Evolutionary conservation across 2,329 filamentous ascomycete species (phyloP).

Genomic region (Endoconidiophora laricicola): DNA sequence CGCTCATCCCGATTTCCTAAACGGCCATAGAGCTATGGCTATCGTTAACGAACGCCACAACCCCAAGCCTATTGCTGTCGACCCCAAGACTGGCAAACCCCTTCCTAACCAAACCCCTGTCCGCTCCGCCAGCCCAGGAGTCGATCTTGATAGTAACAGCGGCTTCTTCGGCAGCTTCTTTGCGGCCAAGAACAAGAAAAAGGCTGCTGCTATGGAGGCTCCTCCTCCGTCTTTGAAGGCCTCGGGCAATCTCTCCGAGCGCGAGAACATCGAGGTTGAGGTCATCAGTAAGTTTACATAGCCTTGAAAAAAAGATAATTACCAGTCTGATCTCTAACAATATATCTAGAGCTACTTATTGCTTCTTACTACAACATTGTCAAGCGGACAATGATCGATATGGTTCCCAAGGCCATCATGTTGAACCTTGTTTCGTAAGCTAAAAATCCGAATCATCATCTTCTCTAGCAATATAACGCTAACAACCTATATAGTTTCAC

Average conservation of each 20-base stretch:
- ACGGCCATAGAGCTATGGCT: slow-evolving; percentile 94
- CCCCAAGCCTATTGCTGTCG: slow-evolving; percentile 81
- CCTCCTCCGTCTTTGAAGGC: slow-evolving; percentile 88
- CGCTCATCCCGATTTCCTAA: slow-evolving; percentile 92
- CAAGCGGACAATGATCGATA: slow-evolving; percentile 96
- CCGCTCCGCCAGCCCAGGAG: slow-evolving; percentile 59
- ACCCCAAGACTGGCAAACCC: slow-evolving; percentile 96
- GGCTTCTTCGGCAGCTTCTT: slow-evolving; percentile 99
- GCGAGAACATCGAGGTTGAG: slow-evolving; percentile 89
- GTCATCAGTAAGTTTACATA: slow-evolving; percentile 64
- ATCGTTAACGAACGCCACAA: slow-evolving; percentile 90
- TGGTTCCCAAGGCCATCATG: slow-evolving; percentile 99
- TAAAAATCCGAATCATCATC: not conserved
- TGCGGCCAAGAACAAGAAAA: slow-evolving; percentile 99
- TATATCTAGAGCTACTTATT: slow-evolving; percentile 64
- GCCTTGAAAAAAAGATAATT: not conserved
- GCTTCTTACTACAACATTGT: slow-evolving; percentile 97
- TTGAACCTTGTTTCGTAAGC: slow-evolving; percentile 85
- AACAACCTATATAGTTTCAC: slow-evolving; percentile 45
- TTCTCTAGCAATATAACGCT: not conserved
- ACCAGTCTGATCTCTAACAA: not conserved
- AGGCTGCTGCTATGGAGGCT: slow-evolving; percentile 98
- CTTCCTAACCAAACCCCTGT: slow-evolving; percentile 52
- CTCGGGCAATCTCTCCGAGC: slow-evolving; percentile 81
- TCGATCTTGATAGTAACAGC: slow-evolving; percentile 38